Base-by-base conservation (phyloP, 305 asterid species). In the Plantago lanceolata region DNA sequence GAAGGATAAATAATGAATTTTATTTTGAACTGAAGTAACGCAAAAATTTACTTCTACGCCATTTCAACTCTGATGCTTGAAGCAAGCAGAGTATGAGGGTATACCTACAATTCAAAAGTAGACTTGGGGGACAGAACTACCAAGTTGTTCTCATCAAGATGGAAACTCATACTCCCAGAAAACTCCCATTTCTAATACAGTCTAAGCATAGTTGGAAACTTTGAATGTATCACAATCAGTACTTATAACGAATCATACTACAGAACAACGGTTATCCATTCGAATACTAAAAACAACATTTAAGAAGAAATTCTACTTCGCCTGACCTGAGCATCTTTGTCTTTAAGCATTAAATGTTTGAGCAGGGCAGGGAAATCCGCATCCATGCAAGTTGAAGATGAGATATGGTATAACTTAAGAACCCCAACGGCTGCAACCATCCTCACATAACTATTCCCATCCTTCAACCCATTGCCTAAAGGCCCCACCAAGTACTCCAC, bases 401-500 rank as follows among this genome's bases (percentile, higher is more conserved):
- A 90, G 67, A 90, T 78, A 69, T 94, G 97, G 70, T 94, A 94
- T 59, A 94, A 79, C 86, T 94, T 90, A 72, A 94, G 77, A 70
- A 88, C 96, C 59, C 97, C 99, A 63, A 90, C 72, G 40, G 95
- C 81, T 5, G 97, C 96, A 75, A 90, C 91, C 73, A 77, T 90
- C 80, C 96, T 84, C 52, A 94, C 99, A 59, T 86, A 94, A 78
- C 86, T 78, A 83, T 86, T 94, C 65, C 86, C 89, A 72, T 94
- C 99, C 72, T 85, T 90, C 81, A 94, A 79, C 64, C 99, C 99
- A 48, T 79, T 86, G 57, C 82, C 85, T 73, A 94, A 71, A 20
- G 99, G 97, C 29, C 96, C 97, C 57, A 94, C 96, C 88, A 94
- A 81, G 79, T 94, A 94, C 79, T 94, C 99, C 69, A 94, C 99